Conservation (phyloP, 495 filamentous ascomycete species). For the Achaetomiella virescens region DNA sequence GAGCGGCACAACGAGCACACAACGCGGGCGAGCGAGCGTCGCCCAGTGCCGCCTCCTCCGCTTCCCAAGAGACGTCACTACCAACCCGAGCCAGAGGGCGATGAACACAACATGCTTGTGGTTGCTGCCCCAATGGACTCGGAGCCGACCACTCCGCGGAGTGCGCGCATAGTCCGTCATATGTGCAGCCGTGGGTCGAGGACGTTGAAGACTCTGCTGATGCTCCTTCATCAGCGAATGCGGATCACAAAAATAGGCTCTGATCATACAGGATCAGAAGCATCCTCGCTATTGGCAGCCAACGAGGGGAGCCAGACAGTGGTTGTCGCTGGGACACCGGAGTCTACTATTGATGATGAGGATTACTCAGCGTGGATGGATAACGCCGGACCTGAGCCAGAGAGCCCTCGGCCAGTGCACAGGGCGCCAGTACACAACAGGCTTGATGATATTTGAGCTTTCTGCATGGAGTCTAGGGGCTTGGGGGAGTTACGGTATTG, state of each 20-base stretch:
- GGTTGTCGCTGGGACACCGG: not conserved
- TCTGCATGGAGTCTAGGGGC: not conserved
- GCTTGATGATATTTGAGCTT: not conserved
- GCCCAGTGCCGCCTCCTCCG: constrained; percentile 42
- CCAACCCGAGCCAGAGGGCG: constrained; percentile 23
- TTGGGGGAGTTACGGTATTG: not conserved
- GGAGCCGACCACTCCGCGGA: constrained; percentile 50
- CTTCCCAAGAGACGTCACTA: constrained; percentile 28
- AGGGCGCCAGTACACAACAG: not conserved
- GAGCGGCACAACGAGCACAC: constrained; percentile 20
- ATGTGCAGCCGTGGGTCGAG: constrained; percentile 41
- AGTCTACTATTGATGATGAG: constrained; percentile 15
- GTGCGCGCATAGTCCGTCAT: constrained; percentile 20
- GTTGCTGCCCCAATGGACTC: constrained; percentile 53
- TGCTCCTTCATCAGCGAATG: not conserved
- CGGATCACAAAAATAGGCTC: not conserved
- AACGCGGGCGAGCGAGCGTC: constrained; percentile 28
- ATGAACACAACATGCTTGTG: constrained; percentile 48
- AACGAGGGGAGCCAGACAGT: not conserved
- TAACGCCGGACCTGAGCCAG: constrained; percentile 10
- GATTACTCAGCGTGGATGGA: constrained; percentile 36
- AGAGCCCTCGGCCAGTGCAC: constrained; percentile 1
- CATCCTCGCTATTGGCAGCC: not conserved
- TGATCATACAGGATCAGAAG: not conserved
- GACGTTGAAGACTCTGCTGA: constrained; percentile 25